phyloP scores from a whole-genome alignment of 768 basidiomycete species.

The Boletus vermiculosoides region DNA sequence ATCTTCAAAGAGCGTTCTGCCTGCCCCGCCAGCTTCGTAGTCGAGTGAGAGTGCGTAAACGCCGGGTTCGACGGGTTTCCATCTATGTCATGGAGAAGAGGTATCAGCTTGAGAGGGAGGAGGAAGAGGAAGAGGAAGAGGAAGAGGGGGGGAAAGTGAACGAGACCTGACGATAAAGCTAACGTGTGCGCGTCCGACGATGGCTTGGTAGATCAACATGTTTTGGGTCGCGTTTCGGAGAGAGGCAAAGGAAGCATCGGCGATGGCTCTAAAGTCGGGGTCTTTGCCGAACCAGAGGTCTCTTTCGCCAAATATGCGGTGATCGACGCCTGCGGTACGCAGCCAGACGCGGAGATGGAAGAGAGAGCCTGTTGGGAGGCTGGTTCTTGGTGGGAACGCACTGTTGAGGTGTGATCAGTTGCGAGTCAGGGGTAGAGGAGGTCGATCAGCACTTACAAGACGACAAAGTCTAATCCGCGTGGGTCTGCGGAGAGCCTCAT shows the following conservation, averaged over 20 bases:
- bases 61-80: constrained; percentile 43
- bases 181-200: constrained; percentile 55
- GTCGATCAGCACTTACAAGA: constrained; percentile 47
- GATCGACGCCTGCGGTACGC: constrained; percentile 54
- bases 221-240: constrained; percentile 43
- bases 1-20: constrained; percentile 52
- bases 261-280: constrained; percentile 58
- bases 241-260: constrained; percentile 55
- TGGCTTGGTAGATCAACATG: constrained; percentile 52
- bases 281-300: constrained; percentile 67
- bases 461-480: constrained; percentile 52
- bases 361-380: constrained; percentile 51
- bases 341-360: constrained; percentile 66
- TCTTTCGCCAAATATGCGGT: constrained; percentile 61
- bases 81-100: constrained; percentile 38
- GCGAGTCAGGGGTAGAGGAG: not conserved
- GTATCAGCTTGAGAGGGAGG: not conserved
- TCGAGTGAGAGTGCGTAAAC: constrained; percentile 58
- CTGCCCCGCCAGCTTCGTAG: constrained; percentile 64
- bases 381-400: constrained; percentile 57
- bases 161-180: constrained; percentile 53
- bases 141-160: not conserved
- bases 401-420: constrained; percentile 30
- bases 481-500: constrained; percentile 53
- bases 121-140: too few species aligned